Base-by-base conservation (phyloP, 2,329 filamentous ascomycete species). In the Hymenoscyphus fraxineus region DNA sequence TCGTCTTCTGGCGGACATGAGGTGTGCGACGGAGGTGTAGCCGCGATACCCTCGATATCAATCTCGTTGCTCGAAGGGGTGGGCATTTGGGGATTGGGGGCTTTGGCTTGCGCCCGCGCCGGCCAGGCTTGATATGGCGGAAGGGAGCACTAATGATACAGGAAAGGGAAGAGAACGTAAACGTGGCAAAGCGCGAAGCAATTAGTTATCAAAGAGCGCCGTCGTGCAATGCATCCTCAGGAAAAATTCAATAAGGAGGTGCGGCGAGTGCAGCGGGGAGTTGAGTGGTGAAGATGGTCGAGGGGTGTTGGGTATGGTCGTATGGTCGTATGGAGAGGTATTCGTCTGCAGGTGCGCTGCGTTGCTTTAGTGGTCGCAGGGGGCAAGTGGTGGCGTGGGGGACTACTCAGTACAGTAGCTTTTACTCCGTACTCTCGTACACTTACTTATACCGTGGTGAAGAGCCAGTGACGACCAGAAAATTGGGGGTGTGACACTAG, bases 1-100 rank as follows among this genome's bases (percentile, higher is more conserved):
- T 77, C 76, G 70, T 78, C 77, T 59, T 79, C 77, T 60, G 78
- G 77, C 58, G 80, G 80, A 73, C 80, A 82, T 69, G 77, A 78
- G 65, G 74, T 70, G 66, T 78, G 75, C 58, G 67, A 64, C 61
- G 72, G 69, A 62, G 70, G 65, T 41, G 64, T 65, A 66, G 66
- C 67, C 65, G 66, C 60, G 62, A 67, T 71, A 55, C 32, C 54
- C 27, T 57, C 54, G 31, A 61, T 70, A 19, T 57, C 54, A n/a
- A 61, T 70, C 54, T 71, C 66, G 65, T 68, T 64, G 67, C 64
- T 72, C 55, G 73, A 73, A 58, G 72, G 73, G 55, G 75, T 77
- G 66, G 74, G 75, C 75, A 77, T 76, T 69, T 69, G 70, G 69
- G 65, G 72, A 77, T 76, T 69, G 70, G 70, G 69, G 65, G 72